A percentile compares a stretch with the other conserved stretches of the same genome.
Evolutionary conservation across 2,329 filamentous ascomycete species (phyloP).

Genomic region (Paramyrothecium roridum): DNA sequence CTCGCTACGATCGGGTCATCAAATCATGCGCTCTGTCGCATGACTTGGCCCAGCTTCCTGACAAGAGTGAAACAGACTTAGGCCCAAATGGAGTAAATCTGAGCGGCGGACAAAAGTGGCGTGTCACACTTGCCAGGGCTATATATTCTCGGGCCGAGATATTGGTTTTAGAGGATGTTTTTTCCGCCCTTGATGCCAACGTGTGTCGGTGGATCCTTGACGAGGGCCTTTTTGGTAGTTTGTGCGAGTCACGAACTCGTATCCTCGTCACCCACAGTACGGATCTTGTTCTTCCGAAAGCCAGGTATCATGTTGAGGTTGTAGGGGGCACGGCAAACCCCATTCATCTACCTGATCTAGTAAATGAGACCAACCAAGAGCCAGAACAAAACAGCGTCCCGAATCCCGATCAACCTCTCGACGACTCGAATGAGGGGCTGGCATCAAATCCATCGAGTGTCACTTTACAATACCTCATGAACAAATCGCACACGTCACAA

Average conservation of each 20-base stretch:
- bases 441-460: too few relatives aligned
- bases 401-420: too few relatives aligned
- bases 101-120: constrained; percentile 80
- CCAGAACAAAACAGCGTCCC: too few relatives aligned
- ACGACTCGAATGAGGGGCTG: too few relatives aligned
- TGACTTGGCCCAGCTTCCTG: constrained; percentile 71
- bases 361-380: too few relatives aligned
- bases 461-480: too few relatives aligned
- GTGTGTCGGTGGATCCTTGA: constrained; percentile 78
- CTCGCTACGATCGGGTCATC: constrained; percentile 69
- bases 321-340: constrained; percentile 65
- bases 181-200: constrained; percentile 78
- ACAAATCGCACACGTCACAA: too few relatives aligned
- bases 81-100: constrained; percentile 83
- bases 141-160: constrained; percentile 77
- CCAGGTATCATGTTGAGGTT: constrained; percentile 72
- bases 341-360: too few relatives aligned
- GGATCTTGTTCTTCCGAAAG: constrained; percentile 64
- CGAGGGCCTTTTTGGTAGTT: constrained; percentile 67
- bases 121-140: constrained; percentile 74
- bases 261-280: constrained; percentile 82
- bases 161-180: constrained; percentile 78
- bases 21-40: constrained; percentile 71
- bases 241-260: constrained; percentile 67
- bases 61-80: constrained; percentile 77